Evolutionary conservation across 768 basidiomycete species (phyloP), one percentile per base, ranked within the genome.

Genomic region (Phaeotremella skinneri): DNA sequence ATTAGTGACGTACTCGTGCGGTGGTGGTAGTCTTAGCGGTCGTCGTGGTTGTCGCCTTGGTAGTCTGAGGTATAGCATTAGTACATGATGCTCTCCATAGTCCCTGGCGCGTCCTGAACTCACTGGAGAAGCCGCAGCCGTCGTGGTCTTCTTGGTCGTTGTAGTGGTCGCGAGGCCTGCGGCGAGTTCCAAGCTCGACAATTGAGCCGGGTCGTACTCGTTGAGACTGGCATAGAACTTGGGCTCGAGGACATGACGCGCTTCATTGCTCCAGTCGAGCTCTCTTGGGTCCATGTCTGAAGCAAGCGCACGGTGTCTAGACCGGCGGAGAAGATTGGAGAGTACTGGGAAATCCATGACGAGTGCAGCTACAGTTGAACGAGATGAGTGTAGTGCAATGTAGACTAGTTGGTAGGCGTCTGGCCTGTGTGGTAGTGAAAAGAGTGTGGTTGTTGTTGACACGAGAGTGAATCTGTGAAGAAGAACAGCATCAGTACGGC

Each of bases 201-300:
- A 31, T 17, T 45, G 21, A 21, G 29, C 39, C 5, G 58, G 58
- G 29, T 45, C 49, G 43, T 52, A 31, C 39, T 47, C 43, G 41
- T 59, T 52, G 29, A 53, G 37, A 21, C 43, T 53, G 23, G 58
- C 52, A 23, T 56, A 56, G 30, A 42, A 45, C 20, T 52, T n/a
- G 23, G 52, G 52, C 21, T 55, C 54, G 26, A 48, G 21, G 13
- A 7, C 13, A 13, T 45, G 9, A 21, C 13, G 11, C 13, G 11
- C 21, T 14, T 45, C 43, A 7, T 13, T 11, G 21, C 6, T 20
- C 11, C 11, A 13, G 7, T 45, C 20, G 43, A 45, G 13, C 7
- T 45, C 43, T 37, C 34, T 37, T 7, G 21, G 43, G 20, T 45
- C 43, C 7, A 45, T 23, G 43, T 45, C 43, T 20, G 43, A 45